Evolutionary conservation across 805 yeast genomes (phyloP).

Genomic region (Alloascoidea africana): DNA sequence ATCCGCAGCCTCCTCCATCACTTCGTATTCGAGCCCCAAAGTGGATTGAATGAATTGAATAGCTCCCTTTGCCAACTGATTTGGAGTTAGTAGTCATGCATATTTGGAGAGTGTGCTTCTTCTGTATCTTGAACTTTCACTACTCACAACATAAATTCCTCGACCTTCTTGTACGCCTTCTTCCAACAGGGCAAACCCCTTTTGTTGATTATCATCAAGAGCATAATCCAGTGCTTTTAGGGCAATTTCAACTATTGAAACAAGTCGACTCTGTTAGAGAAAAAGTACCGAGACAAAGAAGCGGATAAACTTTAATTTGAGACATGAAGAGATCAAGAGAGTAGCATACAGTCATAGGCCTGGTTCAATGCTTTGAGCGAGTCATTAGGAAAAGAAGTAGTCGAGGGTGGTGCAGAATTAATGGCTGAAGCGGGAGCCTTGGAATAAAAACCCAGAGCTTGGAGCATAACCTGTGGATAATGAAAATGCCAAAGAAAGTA

Average conservation of each 20-base stretch:
- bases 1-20: slow-evolving; percentile 68
- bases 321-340: too few relatives aligned
- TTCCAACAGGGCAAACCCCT: slow-evolving; percentile 41
- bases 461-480: too few relatives aligned
- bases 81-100: too few relatives aligned
- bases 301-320: too few relatives aligned
- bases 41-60: slow-evolving; percentile 86
- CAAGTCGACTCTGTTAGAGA: too few relatives aligned
- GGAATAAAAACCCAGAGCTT: too few relatives aligned
- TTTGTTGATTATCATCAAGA: slow-evolving; percentile 65
- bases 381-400: neutral
- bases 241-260: slow-evolving; percentile 43
- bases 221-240: slow-evolving; percentile 83
- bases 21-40: slow-evolving; percentile 80
- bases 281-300: too few relatives aligned
- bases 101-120: too few relatives aligned
- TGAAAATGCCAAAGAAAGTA: too few relatives aligned
- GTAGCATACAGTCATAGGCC: neutral
- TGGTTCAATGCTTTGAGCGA: neutral
- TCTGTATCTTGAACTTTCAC: too few relatives aligned
- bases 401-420: neutral
- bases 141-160: slow-evolving; percentile 7
- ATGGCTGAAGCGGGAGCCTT: too few relatives aligned
- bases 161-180: slow-evolving; percentile 8
- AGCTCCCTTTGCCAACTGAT: slow-evolving; percentile 64